A percentile compares a stretch with the other conserved stretches of the same genome.
These are phyloP conservation scores for Aspergillus fructus DNA, from an alignment of 2,329 filamentous ascomycete species.

Conservation along the genomic window DNA sequence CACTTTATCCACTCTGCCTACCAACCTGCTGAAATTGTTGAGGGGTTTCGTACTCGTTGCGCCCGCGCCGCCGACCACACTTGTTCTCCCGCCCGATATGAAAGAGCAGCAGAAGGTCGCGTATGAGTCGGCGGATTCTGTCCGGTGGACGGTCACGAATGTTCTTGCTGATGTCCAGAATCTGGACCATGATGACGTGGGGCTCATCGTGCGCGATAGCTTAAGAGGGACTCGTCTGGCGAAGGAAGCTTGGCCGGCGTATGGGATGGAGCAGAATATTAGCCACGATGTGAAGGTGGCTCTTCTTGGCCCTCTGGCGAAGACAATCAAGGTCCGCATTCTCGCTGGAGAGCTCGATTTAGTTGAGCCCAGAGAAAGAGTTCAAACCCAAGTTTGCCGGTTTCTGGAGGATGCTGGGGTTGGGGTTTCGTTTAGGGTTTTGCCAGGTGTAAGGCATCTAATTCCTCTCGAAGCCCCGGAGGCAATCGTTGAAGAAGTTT, in stretches of 20 bases:
- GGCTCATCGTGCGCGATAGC: constrained; percentile 28
- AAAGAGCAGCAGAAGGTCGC: constrained; percentile 35
- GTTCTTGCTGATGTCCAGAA: constrained; percentile 4
- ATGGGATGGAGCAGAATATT: constrained; percentile 34
- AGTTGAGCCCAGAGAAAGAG: constrained; percentile 33
- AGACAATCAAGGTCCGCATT: constrained; percentile 20
- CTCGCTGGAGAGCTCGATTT: constrained; percentile 34
- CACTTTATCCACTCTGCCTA: constrained; percentile 1
- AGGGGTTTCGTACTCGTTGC: constrained; percentile 34
- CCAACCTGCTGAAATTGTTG: constrained; percentile 13
- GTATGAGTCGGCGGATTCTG: constrained; percentile 29
- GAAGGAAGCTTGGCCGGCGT: constrained; percentile 31
- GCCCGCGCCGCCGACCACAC: too few relatives aligned
- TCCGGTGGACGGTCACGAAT: constrained; percentile 28
- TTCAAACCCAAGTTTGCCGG: constrained; percentile 25
- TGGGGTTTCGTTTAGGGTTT: constrained; percentile 8
- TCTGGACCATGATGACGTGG: constrained; percentile 16
- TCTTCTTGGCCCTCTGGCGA: background rate
- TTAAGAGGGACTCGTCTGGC: constrained; percentile 30
- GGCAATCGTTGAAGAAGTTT: constrained; percentile 12
- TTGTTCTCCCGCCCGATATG: constrained; percentile 38
- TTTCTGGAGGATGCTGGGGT: constrained; percentile 15
- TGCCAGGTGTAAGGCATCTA: constrained; percentile 21
- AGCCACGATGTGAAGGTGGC: constrained; percentile 17
- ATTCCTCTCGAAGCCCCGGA: constrained; percentile 24